Percentiles rank a stretch among this genome's conserved stretches.
These are phyloP conservation scores for Pseudevernia furfuracea DNA, from an alignment of 495 filamentous ascomycete genomes.

Conservation along the genomic window DNA sequence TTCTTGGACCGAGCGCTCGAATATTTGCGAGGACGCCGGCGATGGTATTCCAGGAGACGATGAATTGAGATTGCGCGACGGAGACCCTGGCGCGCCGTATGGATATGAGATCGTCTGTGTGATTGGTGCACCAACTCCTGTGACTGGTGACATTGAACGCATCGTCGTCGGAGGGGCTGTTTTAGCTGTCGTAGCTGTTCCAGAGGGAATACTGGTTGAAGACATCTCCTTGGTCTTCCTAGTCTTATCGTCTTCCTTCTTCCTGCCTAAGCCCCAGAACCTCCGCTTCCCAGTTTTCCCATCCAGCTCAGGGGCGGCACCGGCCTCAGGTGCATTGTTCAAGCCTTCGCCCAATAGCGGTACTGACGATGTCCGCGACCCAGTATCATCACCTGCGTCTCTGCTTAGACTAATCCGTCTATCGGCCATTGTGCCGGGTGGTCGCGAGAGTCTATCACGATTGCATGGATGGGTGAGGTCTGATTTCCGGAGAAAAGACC, in stretches of 20 bases:
- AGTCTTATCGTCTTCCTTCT: conserved; percentile 46
- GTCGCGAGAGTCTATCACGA: conserved; percentile 10
- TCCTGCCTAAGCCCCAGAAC: conserved; percentile 61
- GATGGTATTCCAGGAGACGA: conserved; percentile 56
- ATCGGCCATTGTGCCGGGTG: conserved; percentile 14
- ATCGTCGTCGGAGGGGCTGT: conserved; percentile 16
- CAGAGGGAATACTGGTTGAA: conserved; percentile 26
- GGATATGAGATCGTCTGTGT: conserved; percentile 40
- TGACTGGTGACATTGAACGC: conserved; percentile 23
- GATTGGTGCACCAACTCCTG: conserved; percentile 22
- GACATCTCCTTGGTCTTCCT: conserved; percentile 34
- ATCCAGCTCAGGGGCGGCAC: conserved; percentile 24
- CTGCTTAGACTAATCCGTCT: conserved; percentile 16
- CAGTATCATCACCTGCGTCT: conserved; percentile 19
- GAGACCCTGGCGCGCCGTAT: conserved; percentile 38
- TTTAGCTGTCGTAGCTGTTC: conserved; percentile 26
- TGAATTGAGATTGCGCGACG: conserved; percentile 44
- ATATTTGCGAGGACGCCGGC: conserved; percentile 74
- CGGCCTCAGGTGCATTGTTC: conserved; percentile 24
- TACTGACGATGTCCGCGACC: conserved; percentile 21
- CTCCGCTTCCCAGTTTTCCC: conserved; percentile 31
- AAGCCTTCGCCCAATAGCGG: conserved; percentile 32
- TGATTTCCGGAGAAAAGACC: not conserved
- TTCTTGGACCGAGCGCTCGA: conserved; percentile 90
- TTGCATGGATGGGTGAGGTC: conserved; percentile 6